Evolutionary conservation across 1,284 basidiomycete species (phyloP).

Genomic region (Sanguinoderma infundibulare): DNA sequence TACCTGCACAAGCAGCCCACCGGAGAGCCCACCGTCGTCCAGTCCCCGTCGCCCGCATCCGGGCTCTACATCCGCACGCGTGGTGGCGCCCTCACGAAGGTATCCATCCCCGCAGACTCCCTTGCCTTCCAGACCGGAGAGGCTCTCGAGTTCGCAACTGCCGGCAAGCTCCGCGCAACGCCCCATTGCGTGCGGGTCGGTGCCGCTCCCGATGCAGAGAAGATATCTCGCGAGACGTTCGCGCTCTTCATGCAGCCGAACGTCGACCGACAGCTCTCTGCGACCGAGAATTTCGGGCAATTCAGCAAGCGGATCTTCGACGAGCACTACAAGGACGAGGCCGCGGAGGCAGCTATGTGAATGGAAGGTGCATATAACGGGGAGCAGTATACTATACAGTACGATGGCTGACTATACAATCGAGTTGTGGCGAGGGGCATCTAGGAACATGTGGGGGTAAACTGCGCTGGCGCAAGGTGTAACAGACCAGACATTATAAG

Average conservation of each 20-base stretch:
- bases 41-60: constrained; percentile 73
- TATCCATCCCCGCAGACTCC: constrained; percentile 80
- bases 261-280: constrained; percentile 73
- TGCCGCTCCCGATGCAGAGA: constrained; percentile 44
- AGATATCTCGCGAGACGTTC: constrained; percentile 82
- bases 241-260: constrained; percentile 95
- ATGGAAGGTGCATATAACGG: neutral
- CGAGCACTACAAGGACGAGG: constrained; percentile 68
- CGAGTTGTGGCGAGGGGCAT: constrained; percentile 5
- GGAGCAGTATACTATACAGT: constrained; percentile 11
- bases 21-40: constrained; percentile 52
- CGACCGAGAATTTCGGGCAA: constrained; percentile 79
- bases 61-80: constrained; percentile 91
- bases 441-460: constrained; percentile 10
- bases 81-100: constrained; percentile 75
- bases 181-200: constrained; percentile 89
- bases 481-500: constrained; percentile 2
- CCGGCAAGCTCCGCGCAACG: constrained; percentile 78
- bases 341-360: constrained; percentile 27
- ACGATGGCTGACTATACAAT: constrained; percentile 7
- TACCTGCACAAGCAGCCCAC: constrained; percentile 59
- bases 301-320: constrained; percentile 86
- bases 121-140: constrained; percentile 94
- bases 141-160: constrained; percentile 86
- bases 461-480: neutral